Evolutionary conservation across 2,329 filamentous ascomycete genomes (phyloP), one percentile per base, ranked within the genome.

Genomic region (Pleomassaria siparia): DNA sequence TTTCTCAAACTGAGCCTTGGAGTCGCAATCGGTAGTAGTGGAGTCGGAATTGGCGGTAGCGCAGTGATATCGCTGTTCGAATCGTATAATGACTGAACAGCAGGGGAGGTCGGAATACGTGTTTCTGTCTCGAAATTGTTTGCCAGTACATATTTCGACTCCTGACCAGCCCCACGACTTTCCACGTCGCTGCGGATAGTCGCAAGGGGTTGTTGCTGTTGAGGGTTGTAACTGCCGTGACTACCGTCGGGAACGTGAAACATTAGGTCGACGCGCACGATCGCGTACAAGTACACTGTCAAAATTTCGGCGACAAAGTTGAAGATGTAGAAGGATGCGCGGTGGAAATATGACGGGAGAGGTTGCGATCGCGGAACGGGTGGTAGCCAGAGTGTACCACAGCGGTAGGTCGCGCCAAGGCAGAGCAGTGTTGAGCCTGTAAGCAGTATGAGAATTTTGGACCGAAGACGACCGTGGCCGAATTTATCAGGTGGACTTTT

Each of bases 241-340:
- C 15, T 18, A 36, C 87, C 86, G 64, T 94, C 75, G 1, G 88
- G 88, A 20, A 94, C 74, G 63, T 86, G 79, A 73, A 92, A 95
- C 33, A 88, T 81, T 51, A 79, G 77, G 66, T 95, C 91, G 51
- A 94, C 84, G 25, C 90, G 80, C 16, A 79, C 70, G 13, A 87
- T 62, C 0, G 85, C 78, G 70, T 88, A 92, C 8, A 85, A 72
- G 44, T 78, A 80, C 4, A 92, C 78, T 29, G 90, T 83, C 20
- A 87, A 63, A 32, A 91, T 73, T 70, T 95, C 91, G 29, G 91
- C 76, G 13, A 74, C 75, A 63, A 88, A 95, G 72, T 89, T 88
- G 74, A 94, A 88, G 63, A 84, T 72, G 73, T 94, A 95, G 74
- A 90, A 95, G 59, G 81, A 83, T 1, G 84, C 80, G 66, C 86